These are phyloP conservation scores for Ceratocystis albifundus DNA, from an alignment of 2,329 filamentous ascomycete species.

Conservation along the genomic window DNA sequence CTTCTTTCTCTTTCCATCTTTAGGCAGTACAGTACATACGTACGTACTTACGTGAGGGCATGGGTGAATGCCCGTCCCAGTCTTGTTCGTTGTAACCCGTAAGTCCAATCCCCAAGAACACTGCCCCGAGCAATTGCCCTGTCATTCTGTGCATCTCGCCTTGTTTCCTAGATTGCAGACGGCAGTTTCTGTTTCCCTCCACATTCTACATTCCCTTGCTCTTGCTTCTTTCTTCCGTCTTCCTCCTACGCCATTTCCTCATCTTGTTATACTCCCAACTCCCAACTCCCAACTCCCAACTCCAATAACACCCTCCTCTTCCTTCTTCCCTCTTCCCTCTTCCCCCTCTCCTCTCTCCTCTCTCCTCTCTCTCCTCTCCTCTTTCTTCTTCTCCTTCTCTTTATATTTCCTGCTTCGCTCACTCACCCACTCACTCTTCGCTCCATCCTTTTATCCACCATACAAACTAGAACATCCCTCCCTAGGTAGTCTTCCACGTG, in stretches of 20 bases:
- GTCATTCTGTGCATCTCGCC: background rate
- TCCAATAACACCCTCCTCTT: too few species aligned
- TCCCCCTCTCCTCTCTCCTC: background rate
- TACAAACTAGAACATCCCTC: background rate
- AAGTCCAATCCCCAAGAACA: conserved; percentile 8
- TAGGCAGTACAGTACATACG: background rate
- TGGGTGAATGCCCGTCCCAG: background rate
- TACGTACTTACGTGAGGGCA: background rate
- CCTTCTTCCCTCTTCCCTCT: too few species aligned
- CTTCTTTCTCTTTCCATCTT: background rate
- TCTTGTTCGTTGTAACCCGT: background rate
- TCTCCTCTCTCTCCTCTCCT: background rate
- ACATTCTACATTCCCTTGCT: background rate
- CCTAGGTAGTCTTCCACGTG: background rate
- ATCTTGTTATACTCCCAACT: too few species aligned
- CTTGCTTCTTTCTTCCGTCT: too few species aligned
- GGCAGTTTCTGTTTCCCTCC: background rate
- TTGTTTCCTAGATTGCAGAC: background rate
- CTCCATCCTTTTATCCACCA: background rate
- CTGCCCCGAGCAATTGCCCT: background rate
- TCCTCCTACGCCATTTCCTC: background rate
- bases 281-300: too few species aligned
- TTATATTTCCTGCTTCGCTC: background rate
- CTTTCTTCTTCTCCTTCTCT: conserved; percentile 3
- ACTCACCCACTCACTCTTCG: too few species aligned